Evolutionary conservation across 2,329 filamentous ascomycete genomes (phyloP), one percentile per base, ranked within the genome.

Genomic region (Myriangium duriaei): DNA sequence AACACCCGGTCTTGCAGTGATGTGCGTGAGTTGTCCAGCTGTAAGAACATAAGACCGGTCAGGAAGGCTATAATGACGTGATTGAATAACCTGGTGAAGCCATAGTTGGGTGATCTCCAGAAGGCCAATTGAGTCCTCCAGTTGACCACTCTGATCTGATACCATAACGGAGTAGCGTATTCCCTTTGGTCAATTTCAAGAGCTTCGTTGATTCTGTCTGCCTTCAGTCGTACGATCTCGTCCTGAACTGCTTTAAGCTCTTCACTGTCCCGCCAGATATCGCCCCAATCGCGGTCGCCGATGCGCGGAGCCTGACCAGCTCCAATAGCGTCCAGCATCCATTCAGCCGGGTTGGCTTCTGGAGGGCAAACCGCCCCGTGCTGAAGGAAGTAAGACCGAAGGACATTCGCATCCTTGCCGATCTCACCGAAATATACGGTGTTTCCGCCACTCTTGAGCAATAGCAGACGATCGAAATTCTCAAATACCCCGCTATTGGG

Each of bases 71-170:
- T 81, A 43, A 76, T 72, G 42, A 88, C 65, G 55, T 93, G 85
- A 53, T 81, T 87, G 67, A 88, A 92, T 12, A 93, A 65, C 12
- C 85, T 74, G 1, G 85, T 92, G 58, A 92, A 91, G 37, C 85
- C 77, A 56, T 94, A 94, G 62, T 92, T 86, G 24, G 82, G 82
- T 2, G 80, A 82, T 30, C 86, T 72, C 83, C 83, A 94, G 65
- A 82, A 88, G 0, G 81, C 71, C 3, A 84, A 64, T 56, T 85
- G 81, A 46, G 79, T 84, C 41, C 87, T 76, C 41, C 63, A 67
- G 48, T 76, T 71, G 18, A 93, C 84, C 2, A 81, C 61, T 58
- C 75, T 79, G 56, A 92, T 72, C 65, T 94, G 87, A 56, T 86
- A 81, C 61, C 63, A 65, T 6, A 86, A 59, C 0, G 87, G 82